Percentiles rank a stretch among this genome's conserved stretches.
These are phyloP conservation scores for Lentinus brumalis DNA, from an alignment of 768 basidiomycete species.

Conservation along the genomic window DNA sequence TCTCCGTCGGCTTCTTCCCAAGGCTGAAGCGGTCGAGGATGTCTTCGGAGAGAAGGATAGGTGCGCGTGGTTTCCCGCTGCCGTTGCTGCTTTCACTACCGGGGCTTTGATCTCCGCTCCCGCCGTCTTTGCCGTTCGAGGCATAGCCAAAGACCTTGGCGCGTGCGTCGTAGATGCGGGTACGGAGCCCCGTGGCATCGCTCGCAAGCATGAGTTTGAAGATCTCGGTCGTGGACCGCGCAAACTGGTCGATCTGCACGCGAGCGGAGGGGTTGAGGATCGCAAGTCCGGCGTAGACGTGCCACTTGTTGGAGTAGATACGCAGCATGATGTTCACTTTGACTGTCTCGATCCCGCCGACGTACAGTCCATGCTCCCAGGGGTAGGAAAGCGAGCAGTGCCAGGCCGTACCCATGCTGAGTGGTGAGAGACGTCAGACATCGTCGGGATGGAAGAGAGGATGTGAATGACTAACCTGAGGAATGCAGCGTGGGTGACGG, in stretches of 20 bases:
- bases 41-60: conserved; percentile 83
- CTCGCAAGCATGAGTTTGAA: conserved; percentile 92
- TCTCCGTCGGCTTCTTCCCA: conserved; percentile 41
- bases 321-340: conserved; percentile 97
- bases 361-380: conserved; percentile 95
- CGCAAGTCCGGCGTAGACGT: conserved; percentile 98
- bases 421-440: not conserved
- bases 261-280: conserved; percentile 93
- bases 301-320: conserved; percentile 97
- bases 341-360: conserved; percentile 96
- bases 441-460: not conserved
- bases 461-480: conserved; percentile 59
- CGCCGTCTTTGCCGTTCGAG: conserved; percentile 13
- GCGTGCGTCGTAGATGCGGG: conserved; percentile 73
- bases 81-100: conserved; percentile 15
- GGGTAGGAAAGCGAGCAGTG: conserved; percentile 74
- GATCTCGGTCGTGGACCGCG: conserved; percentile 80
- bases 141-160: conserved; percentile 69
- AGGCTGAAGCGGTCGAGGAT: conserved; percentile 90
- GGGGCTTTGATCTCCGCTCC: conserved; percentile 14
- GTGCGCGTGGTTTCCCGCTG: conserved; percentile 38
- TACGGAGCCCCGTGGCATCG: conserved; percentile 55
- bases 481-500: conserved; percentile 97
- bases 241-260: conserved; percentile 88
- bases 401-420: conserved; percentile 99